phyloP scores from a whole-genome alignment of 2,329 filamentous ascomycete species.

The Phialophora macrospora region DNA sequence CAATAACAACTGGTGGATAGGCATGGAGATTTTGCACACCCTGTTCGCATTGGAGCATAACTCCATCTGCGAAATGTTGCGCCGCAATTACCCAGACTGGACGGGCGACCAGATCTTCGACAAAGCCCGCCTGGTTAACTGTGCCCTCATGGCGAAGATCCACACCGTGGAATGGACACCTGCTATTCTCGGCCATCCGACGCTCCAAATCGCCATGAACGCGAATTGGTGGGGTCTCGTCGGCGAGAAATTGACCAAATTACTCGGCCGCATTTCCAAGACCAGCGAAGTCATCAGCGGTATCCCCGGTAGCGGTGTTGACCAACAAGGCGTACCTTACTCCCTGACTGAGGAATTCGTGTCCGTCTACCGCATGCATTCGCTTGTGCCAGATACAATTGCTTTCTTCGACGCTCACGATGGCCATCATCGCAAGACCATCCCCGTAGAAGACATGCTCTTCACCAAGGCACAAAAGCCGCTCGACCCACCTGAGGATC shows the following conservation, averaged over 20 bases:
- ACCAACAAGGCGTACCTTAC: slow-evolving; percentile 49
- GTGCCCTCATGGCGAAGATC: slow-evolving; percentile 57
- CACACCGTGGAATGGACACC: slow-evolving; percentile 58
- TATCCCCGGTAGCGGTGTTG: slow-evolving; percentile 48
- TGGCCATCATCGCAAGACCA: slow-evolving; percentile 42
- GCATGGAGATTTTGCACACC: slow-evolving; percentile 55
- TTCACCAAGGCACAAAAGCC: slow-evolving; percentile 23
- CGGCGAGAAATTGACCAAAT: slow-evolving; percentile 50
- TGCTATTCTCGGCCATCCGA: slow-evolving; percentile 54
- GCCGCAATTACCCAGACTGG: slow-evolving; percentile 47
- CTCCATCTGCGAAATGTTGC: slow-evolving; percentile 50
- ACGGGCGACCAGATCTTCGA: slow-evolving; percentile 52
- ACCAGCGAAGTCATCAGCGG: slow-evolving; percentile 49
- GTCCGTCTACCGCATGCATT: slow-evolving; percentile 52
- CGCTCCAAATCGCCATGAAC: slow-evolving; percentile 51
- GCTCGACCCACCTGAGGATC: slow-evolving; percentile 25
- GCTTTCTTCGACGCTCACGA: slow-evolving; percentile 45
- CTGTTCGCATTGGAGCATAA: slow-evolving; percentile 56
- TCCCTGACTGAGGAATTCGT: slow-evolving; percentile 54
- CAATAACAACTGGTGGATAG: slow-evolving; percentile 55
- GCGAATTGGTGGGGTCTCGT: slow-evolving; percentile 56
- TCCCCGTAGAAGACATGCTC: slow-evolving; percentile 16
- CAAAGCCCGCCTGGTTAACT: slow-evolving; percentile 53
- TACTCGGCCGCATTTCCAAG: slow-evolving; percentile 50
- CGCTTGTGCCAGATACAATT: slow-evolving; percentile 48